A percentile compares a stretch with the other conserved stretches of the same genome.
Evolutionary conservation across 805 yeast species (phyloP).

Genomic region (Ogataea paradorogensis): DNA sequence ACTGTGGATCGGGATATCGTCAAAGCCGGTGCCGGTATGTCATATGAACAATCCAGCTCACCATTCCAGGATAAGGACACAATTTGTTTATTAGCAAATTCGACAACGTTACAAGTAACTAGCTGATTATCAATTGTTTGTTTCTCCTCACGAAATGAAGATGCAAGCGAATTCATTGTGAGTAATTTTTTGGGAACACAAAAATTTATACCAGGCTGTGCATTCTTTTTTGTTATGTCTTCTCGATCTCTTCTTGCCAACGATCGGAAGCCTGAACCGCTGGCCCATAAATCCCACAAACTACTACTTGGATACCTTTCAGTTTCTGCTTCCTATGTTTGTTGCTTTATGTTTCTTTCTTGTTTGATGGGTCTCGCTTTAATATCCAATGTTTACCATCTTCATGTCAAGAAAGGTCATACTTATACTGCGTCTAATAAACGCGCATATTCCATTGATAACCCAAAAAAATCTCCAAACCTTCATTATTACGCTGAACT

Average conservation of each 20-base stretch:
- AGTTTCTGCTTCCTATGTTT: conserved; percentile 17
- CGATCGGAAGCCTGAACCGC: conserved; percentile 10
- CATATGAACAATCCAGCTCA: conserved; percentile 47
- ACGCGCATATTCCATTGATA: conserved; percentile 32
- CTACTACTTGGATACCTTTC: conserved; percentile 8
- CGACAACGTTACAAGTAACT: conserved; percentile 26
- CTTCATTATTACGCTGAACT: conserved; percentile 66
- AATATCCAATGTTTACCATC: conserved; percentile 15
- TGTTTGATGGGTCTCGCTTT: conserved; percentile 27
- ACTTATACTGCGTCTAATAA: conserved; percentile 5
- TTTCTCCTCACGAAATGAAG: conserved; percentile 9
- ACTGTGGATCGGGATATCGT: neutral
- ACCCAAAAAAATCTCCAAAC: conserved; percentile 31
- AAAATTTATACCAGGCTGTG: conserved; percentile 1
- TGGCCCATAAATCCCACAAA: conserved; percentile 12
- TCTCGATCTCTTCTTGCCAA: conserved; percentile 12
- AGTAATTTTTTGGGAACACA: neutral
- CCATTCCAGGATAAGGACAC: conserved; percentile 43
- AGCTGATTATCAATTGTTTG: conserved; percentile 6
- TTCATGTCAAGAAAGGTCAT: conserved; percentile 11
- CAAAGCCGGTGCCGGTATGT: conserved; percentile 33
- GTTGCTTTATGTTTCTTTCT: conserved; percentile 25
- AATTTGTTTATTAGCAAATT: conserved; percentile 40
- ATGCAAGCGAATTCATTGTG: neutral
- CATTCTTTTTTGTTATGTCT: neutral